Evolutionary conservation across 306 rosid species (phyloP).

Genomic region (Acacia acuminata): DNA sequence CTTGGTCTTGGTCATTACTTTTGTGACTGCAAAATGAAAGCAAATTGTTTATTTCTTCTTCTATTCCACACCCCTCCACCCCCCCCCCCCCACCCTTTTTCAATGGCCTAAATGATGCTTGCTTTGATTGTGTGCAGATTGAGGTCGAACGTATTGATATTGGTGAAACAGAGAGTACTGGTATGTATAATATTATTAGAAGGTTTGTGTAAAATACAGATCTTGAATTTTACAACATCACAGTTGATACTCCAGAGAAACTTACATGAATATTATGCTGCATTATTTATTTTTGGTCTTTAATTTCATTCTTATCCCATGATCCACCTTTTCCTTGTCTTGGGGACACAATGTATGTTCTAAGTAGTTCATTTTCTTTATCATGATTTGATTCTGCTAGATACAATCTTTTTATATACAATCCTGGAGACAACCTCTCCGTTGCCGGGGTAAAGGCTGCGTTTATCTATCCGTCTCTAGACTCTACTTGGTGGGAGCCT

Average conservation of each 20-base stretch:
- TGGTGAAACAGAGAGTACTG: conserved; percentile 71
- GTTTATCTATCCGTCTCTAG: no score
- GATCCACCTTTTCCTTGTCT: not conserved
- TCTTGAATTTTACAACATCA: not conserved
- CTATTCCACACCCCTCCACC: no score
- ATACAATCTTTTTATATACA: conserved; percentile 21
- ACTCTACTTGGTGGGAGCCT: no score
- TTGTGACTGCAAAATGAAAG: conserved; percentile 11
- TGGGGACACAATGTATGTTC: conserved; percentile 8
- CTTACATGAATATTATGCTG: not conserved
- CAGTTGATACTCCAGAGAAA: not conserved
- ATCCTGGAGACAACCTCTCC: no score
- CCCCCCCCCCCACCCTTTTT: not conserved
- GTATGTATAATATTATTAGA: conserved; percentile 40
- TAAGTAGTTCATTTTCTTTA: conserved; percentile 23
- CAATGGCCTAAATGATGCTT: conserved; percentile 13
- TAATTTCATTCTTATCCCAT: not conserved
- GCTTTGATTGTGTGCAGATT: conserved; percentile 52
- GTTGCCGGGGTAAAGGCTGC: no score
- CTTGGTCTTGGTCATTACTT: no score
- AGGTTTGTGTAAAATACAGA: conserved; percentile 9
- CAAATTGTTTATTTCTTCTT: conserved; percentile 13
- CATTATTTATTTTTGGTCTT: not conserved
- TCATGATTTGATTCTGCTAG: conserved; percentile 5
- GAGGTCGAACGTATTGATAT: conserved; percentile 90